Evolutionary conservation across 2,329 filamentous ascomycete species (phyloP).

Genomic region (Xylariaceae sp.): DNA sequence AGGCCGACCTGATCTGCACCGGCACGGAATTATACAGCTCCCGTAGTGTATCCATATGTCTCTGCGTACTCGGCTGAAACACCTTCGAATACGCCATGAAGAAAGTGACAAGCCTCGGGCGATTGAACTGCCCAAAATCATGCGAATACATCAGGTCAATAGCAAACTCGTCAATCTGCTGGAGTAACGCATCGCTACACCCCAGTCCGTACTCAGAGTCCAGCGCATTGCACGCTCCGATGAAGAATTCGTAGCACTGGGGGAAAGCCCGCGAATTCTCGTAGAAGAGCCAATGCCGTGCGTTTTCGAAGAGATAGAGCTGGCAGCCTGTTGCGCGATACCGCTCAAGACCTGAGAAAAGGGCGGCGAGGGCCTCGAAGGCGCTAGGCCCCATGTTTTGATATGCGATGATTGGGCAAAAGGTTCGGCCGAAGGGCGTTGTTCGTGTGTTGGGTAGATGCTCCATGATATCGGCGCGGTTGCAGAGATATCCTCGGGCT

Average conservation of each 20-base stretch:
- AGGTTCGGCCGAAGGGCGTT: slow-evolving; percentile 7
- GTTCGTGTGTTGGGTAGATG: slow-evolving; percentile 14
- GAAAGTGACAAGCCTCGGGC: slow-evolving; percentile 2
- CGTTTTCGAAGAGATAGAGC: slow-evolving; percentile 16
- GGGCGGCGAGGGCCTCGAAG: slow-evolving; percentile 6
- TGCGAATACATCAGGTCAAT: slow-evolving; percentile 11
- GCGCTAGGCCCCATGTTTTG: slow-evolving; percentile 1
- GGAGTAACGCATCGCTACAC: slow-evolving; percentile 14
- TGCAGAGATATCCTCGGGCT: slow-evolving; percentile 4
- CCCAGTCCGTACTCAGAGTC: slow-evolving; percentile 16
- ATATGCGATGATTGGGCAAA: slow-evolving; percentile 5
- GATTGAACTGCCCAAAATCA: slow-evolving; percentile 7
- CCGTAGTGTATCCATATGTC: slow-evolving; percentile 11
- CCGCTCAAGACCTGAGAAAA: slow-evolving; percentile 12
- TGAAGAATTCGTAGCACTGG: slow-evolving; percentile 6
- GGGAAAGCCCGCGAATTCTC: neutral
- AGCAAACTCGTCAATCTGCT: slow-evolving; percentile 17
- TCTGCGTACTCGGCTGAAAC: slow-evolving; percentile 12
- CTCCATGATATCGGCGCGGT: slow-evolving; percentile 11
- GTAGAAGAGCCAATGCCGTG: slow-evolving; percentile 6
- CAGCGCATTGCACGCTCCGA: slow-evolving; percentile 12
- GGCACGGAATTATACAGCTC: slow-evolving; percentile 6
- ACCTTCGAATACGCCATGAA: slow-evolving; percentile 13
- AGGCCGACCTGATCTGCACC: neutral
- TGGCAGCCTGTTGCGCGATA: slow-evolving; percentile 4